Evolutionary conservation across 768 basidiomycete genomes (phyloP).

Genomic region (Phanerochaete sordida): DNA sequence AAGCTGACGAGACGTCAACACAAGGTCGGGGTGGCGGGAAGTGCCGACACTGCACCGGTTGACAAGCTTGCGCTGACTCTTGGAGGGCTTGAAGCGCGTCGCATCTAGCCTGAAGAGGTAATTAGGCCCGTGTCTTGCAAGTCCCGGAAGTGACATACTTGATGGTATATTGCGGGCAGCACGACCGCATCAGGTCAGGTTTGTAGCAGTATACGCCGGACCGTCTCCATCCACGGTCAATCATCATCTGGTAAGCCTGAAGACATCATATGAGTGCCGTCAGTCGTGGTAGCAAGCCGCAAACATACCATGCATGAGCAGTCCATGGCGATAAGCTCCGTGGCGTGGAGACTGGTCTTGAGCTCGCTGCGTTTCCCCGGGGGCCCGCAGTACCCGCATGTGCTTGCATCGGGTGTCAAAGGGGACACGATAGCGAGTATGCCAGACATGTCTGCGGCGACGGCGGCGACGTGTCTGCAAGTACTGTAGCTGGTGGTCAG

Average conservation of each 20-base stretch:
- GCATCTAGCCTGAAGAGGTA: conserved; percentile 55
- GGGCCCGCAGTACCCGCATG: conserved; percentile 68
- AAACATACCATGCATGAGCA: conserved; percentile 50
- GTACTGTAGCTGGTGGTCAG: neutral
- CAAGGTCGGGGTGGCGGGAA: neutral
- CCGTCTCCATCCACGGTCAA: conserved; percentile 82
- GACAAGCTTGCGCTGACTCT: conserved; percentile 71
- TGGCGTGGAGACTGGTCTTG: conserved; percentile 43
- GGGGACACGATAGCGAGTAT: conserved; percentile 18
- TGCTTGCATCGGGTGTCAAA: conserved; percentile 26
- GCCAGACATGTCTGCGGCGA: neutral
- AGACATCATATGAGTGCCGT: neutral
- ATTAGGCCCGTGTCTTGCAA: neutral
- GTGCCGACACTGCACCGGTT: conserved; percentile 46
- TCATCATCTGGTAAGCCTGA: conserved; percentile 79
- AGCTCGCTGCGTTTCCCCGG: conserved; percentile 43
- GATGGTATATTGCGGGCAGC: conserved; percentile 95
- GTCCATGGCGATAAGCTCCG: conserved; percentile 45
- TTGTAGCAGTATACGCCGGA: conserved; percentile 86
- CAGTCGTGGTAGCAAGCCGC: neutral
- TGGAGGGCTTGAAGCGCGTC: conserved; percentile 60
- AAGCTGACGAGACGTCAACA: conserved; percentile 42
- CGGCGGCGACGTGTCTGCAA: neutral
- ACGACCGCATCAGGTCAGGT: conserved; percentile 75
- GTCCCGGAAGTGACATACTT: conserved; percentile 44